phyloP scores from a whole-genome alignment of 257 asterid species.

The Lantana camara region DNA sequence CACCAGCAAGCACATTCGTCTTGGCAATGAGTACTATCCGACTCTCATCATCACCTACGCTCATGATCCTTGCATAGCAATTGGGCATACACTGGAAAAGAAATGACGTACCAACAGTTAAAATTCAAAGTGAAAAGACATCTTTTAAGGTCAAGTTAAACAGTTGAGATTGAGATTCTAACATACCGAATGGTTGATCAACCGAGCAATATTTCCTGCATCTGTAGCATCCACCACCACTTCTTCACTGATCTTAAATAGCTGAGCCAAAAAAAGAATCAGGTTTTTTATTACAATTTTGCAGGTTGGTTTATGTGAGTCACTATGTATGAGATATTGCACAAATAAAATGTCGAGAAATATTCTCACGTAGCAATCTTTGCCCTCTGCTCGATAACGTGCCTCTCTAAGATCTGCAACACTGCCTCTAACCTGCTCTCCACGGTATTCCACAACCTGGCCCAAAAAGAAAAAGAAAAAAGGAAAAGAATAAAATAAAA shows the following conservation, averaged over 20 bases:
- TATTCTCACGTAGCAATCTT: conserved; percentile 88
- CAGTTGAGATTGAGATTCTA: neutral
- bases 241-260: conserved; percentile 96
- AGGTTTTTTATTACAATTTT: neutral
- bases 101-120: conserved; percentile 7
- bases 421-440: conserved; percentile 95
- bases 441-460: conserved; percentile 98
- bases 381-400: conserved; percentile 76
- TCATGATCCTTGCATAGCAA: conserved; percentile 98
- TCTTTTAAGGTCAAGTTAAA: no score
- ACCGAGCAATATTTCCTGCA: conserved; percentile 94
- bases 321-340: neutral
- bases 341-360: neutral
- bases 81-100: conserved; percentile 92
- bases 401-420: conserved; percentile 96
- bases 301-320: neutral
- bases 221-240: conserved; percentile 98
- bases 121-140: no score
- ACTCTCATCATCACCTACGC: conserved; percentile 94
- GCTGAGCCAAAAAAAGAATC: conserved; percentile 47
- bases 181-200: conserved; percentile 95
- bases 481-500: neutral
- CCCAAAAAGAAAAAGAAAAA: neutral
- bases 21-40: conserved; percentile 98
- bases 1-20: conserved; percentile 85